phyloP scores from a whole-genome alignment of 768 basidiomycete species.

The Mycena haematopus region DNA sequence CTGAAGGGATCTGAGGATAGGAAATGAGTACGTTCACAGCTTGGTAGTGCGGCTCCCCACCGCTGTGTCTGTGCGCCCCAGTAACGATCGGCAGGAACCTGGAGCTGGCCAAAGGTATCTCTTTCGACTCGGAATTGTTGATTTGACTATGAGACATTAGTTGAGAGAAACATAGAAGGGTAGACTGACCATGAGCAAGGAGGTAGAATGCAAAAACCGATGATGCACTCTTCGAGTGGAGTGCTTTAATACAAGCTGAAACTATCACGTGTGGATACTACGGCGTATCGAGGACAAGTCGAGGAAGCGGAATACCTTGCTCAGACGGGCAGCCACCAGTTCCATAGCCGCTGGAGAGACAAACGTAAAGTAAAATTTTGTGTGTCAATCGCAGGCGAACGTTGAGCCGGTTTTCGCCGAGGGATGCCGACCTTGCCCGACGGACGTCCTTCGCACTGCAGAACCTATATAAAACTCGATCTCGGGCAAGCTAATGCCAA shows the following conservation, averaged over 20 bases:
- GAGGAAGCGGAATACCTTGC: background rate
- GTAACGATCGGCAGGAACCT: conserved; percentile 87
- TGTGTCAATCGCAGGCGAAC: background rate
- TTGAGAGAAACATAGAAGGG: conserved; percentile 31
- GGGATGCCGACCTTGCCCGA: background rate
- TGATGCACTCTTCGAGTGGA: conserved; percentile 5
- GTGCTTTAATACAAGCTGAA: conserved; percentile 1
- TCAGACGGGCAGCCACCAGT: conserved; percentile 16
- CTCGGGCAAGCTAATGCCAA: too few species aligned
- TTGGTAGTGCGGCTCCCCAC: conserved; percentile 43
- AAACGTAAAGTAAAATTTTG: background rate
- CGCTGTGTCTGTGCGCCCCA: conserved; percentile 99
- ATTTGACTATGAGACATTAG: conserved; percentile 38
- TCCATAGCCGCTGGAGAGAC: conserved; percentile 15
- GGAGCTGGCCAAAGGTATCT: conserved; percentile 95
- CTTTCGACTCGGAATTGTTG: conserved; percentile 78
- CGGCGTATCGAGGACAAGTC: background rate
- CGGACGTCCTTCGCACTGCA: too few species aligned
- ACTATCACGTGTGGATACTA: conserved; percentile 15
- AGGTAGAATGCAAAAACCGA: conserved; percentile 20
- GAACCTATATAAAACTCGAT: too few species aligned
- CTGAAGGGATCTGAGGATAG: conserved; percentile 73
- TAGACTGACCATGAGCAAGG: conserved; percentile 19
- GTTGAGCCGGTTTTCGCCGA: conserved; percentile 32
- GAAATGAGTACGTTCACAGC: background rate